Evolutionary conservation across 257 asterid species (phyloP).

Genomic region (Nyctanthes arbortristis): DNA sequence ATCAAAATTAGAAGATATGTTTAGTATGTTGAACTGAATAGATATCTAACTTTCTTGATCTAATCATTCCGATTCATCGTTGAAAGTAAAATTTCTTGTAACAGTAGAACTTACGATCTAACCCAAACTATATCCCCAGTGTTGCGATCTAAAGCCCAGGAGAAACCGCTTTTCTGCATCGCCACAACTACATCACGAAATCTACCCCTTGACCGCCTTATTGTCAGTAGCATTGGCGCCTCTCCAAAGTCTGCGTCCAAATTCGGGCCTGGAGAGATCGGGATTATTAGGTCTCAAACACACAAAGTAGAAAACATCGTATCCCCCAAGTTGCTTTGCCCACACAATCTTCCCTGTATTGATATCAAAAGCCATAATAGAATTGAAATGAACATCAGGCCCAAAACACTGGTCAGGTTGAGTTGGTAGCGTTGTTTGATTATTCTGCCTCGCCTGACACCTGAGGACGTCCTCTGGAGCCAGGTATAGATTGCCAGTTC

Average conservation of each 20-base stretch:
- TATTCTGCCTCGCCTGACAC: constrained; percentile 56
- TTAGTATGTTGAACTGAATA: too few relatives aligned
- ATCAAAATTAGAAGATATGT: neutral
- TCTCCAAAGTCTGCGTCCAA: constrained; percentile 84
- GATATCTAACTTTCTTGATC: neutral
- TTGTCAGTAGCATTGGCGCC: constrained; percentile 67
- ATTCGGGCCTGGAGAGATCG: constrained; percentile 68
- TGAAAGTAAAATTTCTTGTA: neutral
- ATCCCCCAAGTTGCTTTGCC: constrained; percentile 58
- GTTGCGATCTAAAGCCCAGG: constrained; percentile 68
- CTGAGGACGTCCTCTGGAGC: constrained; percentile 58
- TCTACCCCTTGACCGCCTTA: constrained; percentile 31
- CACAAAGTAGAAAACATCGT: constrained; percentile 60
- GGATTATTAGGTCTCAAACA: constrained; percentile 68
- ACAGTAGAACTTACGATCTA: constrained; percentile 30
- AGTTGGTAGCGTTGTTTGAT: constrained; percentile 48
- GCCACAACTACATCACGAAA: constrained; percentile 61
- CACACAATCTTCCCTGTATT: constrained; percentile 52
- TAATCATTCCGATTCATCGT: neutral
- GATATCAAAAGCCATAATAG: constrained; percentile 55
- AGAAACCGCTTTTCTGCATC: constrained; percentile 70
- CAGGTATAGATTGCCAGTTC: constrained; percentile 64
- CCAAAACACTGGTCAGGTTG: constrained; percentile 51
- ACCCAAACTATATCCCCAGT: constrained; percentile 52
- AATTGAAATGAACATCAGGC: constrained; percentile 58